Evolutionary conservation across 352 stramenopile genomes (phyloP).

Genomic region (Aphanomyces stellatus): DNA sequence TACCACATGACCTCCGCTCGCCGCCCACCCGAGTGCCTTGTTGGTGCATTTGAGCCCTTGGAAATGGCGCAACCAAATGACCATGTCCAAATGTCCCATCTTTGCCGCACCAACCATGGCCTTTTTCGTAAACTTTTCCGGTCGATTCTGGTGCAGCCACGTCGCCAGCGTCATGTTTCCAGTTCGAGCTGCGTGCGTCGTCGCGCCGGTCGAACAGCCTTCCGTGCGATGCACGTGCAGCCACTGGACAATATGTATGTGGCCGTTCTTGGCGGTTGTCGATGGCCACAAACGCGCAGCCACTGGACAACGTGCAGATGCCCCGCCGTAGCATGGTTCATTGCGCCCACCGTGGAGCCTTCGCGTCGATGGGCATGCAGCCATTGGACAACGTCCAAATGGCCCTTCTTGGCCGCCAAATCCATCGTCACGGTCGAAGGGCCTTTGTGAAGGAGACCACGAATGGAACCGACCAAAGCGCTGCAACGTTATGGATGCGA

Average conservation of each 20-base stretch:
- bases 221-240: slow-evolving; percentile 21
- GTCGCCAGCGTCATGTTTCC: slow-evolving; percentile 33
- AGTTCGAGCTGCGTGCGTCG: slow-evolving; percentile 40
- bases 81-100: slow-evolving; percentile 25
- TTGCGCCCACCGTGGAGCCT: slow-evolving; percentile 27
- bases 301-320: too few relatives aligned
- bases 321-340: slow-evolving; percentile 35
- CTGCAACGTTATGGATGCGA: too few relatives aligned
- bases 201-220: slow-evolving; percentile 31
- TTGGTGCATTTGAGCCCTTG: slow-evolving; percentile 43
- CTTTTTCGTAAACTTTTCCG: slow-evolving; percentile 25
- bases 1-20: too few relatives aligned
- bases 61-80: slow-evolving; percentile 33
- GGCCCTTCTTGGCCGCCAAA: slow-evolving; percentile 24
- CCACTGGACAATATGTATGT: slow-evolving; percentile 23
- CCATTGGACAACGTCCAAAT: slow-evolving; percentile 29
- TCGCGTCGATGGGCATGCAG: slow-evolving; percentile 28
- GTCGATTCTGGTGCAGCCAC: slow-evolving; percentile 26
- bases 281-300: too few relatives aligned
- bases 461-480: too few relatives aligned
- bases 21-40: too few relatives aligned
- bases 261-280: too few relatives aligned
- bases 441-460: too few relatives aligned
- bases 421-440: slow-evolving; percentile 29
- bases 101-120: slow-evolving; percentile 30